Base-by-base conservation (phyloP, 192 early-diverging fungal species). In the Coemansia sp. region DNA sequence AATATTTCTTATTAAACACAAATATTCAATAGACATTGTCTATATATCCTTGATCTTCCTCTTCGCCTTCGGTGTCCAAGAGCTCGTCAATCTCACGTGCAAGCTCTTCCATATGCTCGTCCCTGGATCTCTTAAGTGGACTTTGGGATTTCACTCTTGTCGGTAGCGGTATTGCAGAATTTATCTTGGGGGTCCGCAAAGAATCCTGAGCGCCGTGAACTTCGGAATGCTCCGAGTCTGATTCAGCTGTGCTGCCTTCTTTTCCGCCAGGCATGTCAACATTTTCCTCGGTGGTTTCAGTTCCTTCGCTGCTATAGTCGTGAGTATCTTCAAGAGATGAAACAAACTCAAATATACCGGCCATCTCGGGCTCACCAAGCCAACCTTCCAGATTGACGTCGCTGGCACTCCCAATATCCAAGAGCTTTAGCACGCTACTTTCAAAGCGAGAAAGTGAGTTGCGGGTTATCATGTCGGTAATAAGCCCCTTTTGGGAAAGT, bases 401-500 rank as follows among this genome's bases (percentile, higher is more conserved):
- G 17, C 79, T 77, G 25, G 64, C 64, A 41, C 32, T 70, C 60
- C 84, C 86, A 10, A 76, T 70, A 17, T 76, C 81, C 37, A 90
- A 85, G 16, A 79, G 72, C 70, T 86, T 85, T 14, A 88, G 75
- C 20, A 90, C 65, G 46, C 69, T 68, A n/a, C 75, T 74, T 50
- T 90, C 88, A n/a, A 90, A 87, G 37, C 79, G 75, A 8, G 61
- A 58, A 49, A 90, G 63, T 8, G 86, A 79, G 42, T 90, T 90
- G 58, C 85, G 84, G 22, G 84, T 77, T 37, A 85, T 76, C 64
- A 79, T 71, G 40, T 90, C 88, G 38, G 65, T 80, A 20, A 90
- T 63, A 38, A 87, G 77, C 8, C 72, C 76, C 53, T 75, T 68
- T 81, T 88, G 75, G 6, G 68, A 42, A 48, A 81, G 65, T 10